Percentiles rank a stretch among this genome's conserved stretches.
These are phyloP conservation scores for Rhododendron ferrugineum DNA, from an alignment of 148 eudicot genomes.

Conservation along the genomic window DNA sequence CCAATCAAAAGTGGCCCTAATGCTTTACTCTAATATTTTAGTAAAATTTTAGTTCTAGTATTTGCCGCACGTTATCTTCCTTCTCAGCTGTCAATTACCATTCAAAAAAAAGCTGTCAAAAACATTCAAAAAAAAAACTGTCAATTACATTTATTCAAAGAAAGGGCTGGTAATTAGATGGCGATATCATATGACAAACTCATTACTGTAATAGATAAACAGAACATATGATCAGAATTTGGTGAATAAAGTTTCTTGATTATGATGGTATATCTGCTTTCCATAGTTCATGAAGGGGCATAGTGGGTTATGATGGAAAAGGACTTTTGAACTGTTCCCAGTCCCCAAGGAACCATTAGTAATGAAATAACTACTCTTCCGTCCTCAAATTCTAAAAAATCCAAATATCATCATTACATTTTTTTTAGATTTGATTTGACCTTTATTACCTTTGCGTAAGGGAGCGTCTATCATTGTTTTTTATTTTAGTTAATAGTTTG, in stretches of 20 bases:
- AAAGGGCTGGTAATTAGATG: not conserved
- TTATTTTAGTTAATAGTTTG: too few relatives aligned
- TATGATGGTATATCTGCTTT: too few relatives aligned
- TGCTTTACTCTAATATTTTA: not conserved
- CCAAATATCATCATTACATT: not conserved
- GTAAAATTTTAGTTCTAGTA: too few relatives aligned
- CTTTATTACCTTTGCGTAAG: not conserved
- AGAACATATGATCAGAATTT: not conserved
- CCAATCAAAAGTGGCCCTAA: not conserved
- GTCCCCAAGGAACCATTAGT: not conserved
- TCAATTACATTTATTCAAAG: too few relatives aligned
- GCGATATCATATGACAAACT: not conserved
- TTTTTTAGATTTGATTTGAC: too few relatives aligned
- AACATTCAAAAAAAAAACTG: too few relatives aligned
- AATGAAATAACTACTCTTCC: not conserved
- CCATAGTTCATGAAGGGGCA: too few relatives aligned
- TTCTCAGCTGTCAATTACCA: not conserved
- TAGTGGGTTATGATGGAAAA: not conserved
- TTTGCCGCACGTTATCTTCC: not conserved
- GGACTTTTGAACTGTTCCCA: not conserved
- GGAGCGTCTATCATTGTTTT: not conserved
- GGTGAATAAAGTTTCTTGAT: not conserved
- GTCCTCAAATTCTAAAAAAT: not conserved
- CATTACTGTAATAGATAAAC: not conserved
- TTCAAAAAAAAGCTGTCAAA: not conserved